Percentiles rank a stretch among this genome's conserved stretches.
Evolutionary conservation across 1,284 basidiomycete genomes (phyloP).

Genomic region (Lignosus rhinocerotis): DNA sequence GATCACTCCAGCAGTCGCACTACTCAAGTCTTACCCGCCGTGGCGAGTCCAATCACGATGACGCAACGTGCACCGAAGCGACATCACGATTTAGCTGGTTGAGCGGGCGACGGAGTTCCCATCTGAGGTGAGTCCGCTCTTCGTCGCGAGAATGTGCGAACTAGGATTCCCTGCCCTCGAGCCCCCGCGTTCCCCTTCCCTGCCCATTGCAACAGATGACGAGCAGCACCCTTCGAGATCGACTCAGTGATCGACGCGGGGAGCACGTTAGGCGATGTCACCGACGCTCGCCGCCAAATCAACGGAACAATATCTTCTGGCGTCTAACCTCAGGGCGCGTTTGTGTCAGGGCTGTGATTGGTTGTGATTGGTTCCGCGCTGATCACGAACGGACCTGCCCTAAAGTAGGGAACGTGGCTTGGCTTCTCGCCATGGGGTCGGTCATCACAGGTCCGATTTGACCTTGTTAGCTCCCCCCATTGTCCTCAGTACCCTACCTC

Average conservation of each 20-base stretch:
- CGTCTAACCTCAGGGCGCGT: constrained; percentile 10
- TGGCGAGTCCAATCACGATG: constrained; percentile 1
- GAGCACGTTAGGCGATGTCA: constrained; percentile 14
- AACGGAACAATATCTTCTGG: constrained; percentile 18
- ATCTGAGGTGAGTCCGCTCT: neutral
- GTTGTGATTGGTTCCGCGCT: constrained; percentile 7
- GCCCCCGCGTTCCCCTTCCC: neutral
- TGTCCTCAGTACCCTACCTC: constrained; percentile 33
- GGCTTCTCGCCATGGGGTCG: constrained; percentile 24
- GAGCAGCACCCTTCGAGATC: neutral
- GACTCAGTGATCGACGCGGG: constrained; percentile 13
- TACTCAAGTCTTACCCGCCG: neutral
- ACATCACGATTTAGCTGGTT: constrained; percentile 5
- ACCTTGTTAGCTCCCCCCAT: constrained; percentile 30
- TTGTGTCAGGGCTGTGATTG: neutral
- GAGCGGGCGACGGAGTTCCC: neutral
- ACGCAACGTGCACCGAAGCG: neutral
- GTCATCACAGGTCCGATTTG: constrained; percentile 20
- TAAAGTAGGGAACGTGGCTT: constrained; percentile 31
- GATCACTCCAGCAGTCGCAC: neutral
- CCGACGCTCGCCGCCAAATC: constrained; percentile 15
- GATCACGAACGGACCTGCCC: constrained; percentile 33
- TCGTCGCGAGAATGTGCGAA: neutral
- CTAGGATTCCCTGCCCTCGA: neutral
- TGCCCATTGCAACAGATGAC: neutral